These are phyloP conservation scores for Cutaneotrichosporon sp. DNA, from an alignment of 1,284 basidiomycete genomes.

Conservation along the genomic window DNA sequence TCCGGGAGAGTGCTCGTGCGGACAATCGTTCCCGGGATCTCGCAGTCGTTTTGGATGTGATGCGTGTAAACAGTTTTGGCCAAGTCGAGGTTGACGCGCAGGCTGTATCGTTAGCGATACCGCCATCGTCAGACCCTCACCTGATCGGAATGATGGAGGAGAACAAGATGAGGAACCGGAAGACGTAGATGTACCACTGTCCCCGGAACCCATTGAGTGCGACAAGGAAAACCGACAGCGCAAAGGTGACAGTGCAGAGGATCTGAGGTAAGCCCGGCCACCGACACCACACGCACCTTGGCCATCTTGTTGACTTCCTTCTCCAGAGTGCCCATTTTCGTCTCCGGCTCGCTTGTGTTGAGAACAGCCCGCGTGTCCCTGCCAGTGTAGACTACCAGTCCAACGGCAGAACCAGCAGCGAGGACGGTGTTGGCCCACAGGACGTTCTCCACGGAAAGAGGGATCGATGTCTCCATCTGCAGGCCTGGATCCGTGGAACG, in stretches of 20 bases:
- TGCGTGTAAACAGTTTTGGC: slow-evolving; percentile 97
- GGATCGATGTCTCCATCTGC: slow-evolving; percentile 65
- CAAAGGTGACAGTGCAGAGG: slow-evolving; percentile 89
- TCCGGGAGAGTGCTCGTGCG: slow-evolving; percentile 95
- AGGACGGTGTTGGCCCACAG: slow-evolving; percentile 98
- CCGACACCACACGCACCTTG: slow-evolving; percentile 62
- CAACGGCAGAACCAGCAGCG: slow-evolving; percentile 89
- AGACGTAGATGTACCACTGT: slow-evolving; percentile 92
- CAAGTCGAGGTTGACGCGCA: slow-evolving; percentile 99
- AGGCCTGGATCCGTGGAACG: slow-evolving; percentile 57
- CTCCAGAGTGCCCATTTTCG: slow-evolving; percentile 90
- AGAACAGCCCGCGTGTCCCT: slow-evolving; percentile 95
- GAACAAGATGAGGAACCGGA: slow-evolving; percentile 96
- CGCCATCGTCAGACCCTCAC: slow-evolving; percentile 56
- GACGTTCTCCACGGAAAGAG: slow-evolving; percentile 87
- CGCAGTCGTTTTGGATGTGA: slow-evolving; percentile 87
- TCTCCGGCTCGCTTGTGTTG: slow-evolving; percentile 96
- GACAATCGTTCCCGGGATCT: slow-evolving; percentile 94
- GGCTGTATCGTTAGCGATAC: slow-evolving; percentile 56
- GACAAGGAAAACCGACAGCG: slow-evolving; percentile 83
- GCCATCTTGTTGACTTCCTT: slow-evolving; percentile 93
- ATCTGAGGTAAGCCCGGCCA: slow-evolving; percentile 61
- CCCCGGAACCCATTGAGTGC: slow-evolving; percentile 96
- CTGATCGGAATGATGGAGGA: slow-evolving; percentile 99
- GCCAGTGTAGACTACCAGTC: slow-evolving; percentile 92